phyloP scores from a whole-genome alignment of 257 asterid species.

The Solanum medicagineum region DNA sequence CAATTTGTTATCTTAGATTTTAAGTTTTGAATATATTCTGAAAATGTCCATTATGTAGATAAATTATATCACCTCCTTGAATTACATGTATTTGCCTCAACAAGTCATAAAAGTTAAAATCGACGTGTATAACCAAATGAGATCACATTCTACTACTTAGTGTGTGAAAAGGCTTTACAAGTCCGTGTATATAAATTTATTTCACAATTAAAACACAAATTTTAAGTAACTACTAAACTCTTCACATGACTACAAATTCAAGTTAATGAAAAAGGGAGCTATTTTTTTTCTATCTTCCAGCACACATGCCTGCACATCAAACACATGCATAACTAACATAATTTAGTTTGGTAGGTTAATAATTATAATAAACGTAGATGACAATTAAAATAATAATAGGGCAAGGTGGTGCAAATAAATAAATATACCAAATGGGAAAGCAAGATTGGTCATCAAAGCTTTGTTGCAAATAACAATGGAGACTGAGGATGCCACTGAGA shows the following conservation, averaged over 20 bases:
- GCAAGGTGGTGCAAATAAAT: not conserved
- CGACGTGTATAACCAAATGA: not conserved
- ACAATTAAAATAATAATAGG: not conserved
- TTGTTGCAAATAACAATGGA: slow-evolving; percentile 88
- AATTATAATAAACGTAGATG: not conserved
- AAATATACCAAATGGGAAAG: slow-evolving; percentile 56
- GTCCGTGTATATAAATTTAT: not conserved
- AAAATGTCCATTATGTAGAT: not conserved
- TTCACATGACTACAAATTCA: not conserved
- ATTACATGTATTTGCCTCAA: not conserved
- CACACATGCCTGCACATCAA: not conserved
- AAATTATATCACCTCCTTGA: not conserved
- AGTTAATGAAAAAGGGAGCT: not conserved
- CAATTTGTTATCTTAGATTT: too few species aligned
- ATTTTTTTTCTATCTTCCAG: not conserved
- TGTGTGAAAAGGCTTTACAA: too few species aligned
- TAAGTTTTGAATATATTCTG: too few species aligned
- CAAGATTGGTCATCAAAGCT: slow-evolving; percentile 87
- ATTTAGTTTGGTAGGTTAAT: not conserved
- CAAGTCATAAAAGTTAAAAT: not conserved
- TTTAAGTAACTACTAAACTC: not conserved
- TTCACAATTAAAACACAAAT: not conserved
- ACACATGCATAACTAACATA: not conserved
- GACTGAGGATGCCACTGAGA: slow-evolving; percentile 79
- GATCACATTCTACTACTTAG: too few species aligned